Evolutionary conservation across 495 filamentous ascomycete genomes (phyloP), one percentile per base, ranked within the genome.

Genomic region (Parathielavia appendiculata): DNA sequence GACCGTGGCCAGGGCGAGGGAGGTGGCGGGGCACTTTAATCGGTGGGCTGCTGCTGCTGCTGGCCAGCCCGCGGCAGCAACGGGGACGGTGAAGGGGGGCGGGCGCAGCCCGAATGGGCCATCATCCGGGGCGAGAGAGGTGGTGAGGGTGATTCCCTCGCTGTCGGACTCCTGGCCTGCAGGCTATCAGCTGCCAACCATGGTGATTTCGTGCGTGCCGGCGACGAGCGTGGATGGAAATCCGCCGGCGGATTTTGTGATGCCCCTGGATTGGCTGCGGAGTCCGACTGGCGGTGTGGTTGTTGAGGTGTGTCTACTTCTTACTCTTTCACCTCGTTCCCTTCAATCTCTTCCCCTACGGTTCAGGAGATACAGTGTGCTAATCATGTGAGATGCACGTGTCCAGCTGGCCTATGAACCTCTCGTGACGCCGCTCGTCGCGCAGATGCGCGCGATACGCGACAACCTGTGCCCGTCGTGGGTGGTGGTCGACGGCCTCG

Each of bases 231-330:
- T 84, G 17, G 79, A 81, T 30, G 81, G 81, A 47, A 78, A 81
- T 36, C 82, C 85, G 30, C 80, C 84, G 0, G 83, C 87, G 8
- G 84, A 90, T 58, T 91, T 92, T 63, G 84, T 83, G 56, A 82
- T 93, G 78, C 89, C 89, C 3, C 59, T 72, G 17, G 79, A 85
- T 47, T 93, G 89, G 89, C 73, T 92, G 30, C 73, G 76, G 54
- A 92, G 87, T 68, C 82, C 84, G 14, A 91, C 87, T 0, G 89
- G 89, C 10, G 89, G 89, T 34, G 87, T 92, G 4, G 81, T 90
- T n/a, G 75, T 91, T 30, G 89, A 93, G 73, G 76, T 77, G 61
- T 36, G 74, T 35, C 54, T 23, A 43, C 16, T 54, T 39, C 32
- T 16, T 17, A 34, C 23, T 13, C 54, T 35, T 13, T 19, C 23